Evolutionary conservation across 1,284 basidiomycete species (phyloP).

Genomic region (Ustilago shanxiensis): DNA sequence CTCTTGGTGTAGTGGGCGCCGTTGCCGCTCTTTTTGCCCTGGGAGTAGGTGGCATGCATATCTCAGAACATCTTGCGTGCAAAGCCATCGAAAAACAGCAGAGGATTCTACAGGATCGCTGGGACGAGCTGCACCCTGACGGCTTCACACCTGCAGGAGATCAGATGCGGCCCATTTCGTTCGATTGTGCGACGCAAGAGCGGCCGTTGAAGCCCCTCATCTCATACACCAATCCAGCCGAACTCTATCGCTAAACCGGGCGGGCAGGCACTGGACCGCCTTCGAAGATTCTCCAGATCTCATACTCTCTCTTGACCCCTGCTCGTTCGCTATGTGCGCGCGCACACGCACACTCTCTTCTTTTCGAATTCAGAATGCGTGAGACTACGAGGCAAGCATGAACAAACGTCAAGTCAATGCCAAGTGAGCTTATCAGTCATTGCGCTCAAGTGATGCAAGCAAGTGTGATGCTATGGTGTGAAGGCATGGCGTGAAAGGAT

Average conservation of each 20-base stretch:
- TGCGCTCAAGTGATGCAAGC: neutral
- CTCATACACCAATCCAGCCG: slow-evolving; percentile 10
- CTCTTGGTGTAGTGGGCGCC: neutral
- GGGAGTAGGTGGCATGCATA: neutral
- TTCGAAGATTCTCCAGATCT: neutral
- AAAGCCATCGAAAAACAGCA: slow-evolving; percentile 19
- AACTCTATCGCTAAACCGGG: slow-evolving; percentile 9
- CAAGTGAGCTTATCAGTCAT: neutral
- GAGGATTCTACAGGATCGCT: slow-evolving; percentile 20
- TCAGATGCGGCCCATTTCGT: slow-evolving; percentile 32
- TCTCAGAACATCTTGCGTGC: slow-evolving; percentile 25
- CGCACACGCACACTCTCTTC: neutral
- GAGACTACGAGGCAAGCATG: neutral
- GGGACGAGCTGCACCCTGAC: slow-evolving; percentile 38
- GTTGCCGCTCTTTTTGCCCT: neutral
- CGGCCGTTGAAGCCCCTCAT: slow-evolving; percentile 17
- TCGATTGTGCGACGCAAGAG: slow-evolving; percentile 30
- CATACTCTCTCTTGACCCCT: neutral
- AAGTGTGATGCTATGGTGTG: too few species aligned
- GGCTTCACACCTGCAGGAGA: slow-evolving; percentile 31
- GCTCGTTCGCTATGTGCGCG: neutral
- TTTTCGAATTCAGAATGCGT: neutral
- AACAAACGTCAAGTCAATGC: neutral
- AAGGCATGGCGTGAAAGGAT: neutral
- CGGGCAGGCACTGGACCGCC: too few species aligned